These are phyloP conservation scores for Phaseolus coccineus DNA, from an alignment of 331 rosid genomes.

Conservation along the genomic window DNA sequence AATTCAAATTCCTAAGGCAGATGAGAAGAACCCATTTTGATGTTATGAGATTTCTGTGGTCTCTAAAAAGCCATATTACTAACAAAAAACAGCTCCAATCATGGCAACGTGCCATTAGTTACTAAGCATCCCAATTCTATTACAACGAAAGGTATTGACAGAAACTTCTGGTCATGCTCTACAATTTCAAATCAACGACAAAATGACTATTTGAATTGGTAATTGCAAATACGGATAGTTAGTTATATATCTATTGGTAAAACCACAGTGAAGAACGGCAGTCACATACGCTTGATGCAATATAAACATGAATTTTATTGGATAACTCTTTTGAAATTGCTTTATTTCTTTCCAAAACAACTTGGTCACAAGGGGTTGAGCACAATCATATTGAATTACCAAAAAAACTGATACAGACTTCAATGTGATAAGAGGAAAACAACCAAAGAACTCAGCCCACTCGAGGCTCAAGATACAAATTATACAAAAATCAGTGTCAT, in stretches of 20 bases:
- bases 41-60: neutral
- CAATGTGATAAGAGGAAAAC: conserved; percentile 10
- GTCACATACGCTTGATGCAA: neutral
- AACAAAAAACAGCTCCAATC: neutral
- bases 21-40: conserved; percentile 1
- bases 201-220: conserved; percentile 27
- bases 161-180: neutral
- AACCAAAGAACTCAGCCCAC: neutral
- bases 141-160: neutral
- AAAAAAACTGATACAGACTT: conserved; percentile 22
- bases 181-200: neutral
- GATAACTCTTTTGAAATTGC: neutral
- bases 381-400: neutral
- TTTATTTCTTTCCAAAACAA: conserved; percentile 5
- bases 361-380: neutral
- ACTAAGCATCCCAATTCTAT: neutral
- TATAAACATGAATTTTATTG: neutral
- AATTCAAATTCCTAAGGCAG: neutral
- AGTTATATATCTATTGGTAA: neutral
- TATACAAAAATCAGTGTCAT: conserved; percentile 3
- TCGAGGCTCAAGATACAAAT: neutral
- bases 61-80: neutral
- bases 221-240: neutral
- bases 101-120: neutral
- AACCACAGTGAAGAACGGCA: neutral